Conservation (phyloP, 2,329 filamentous ascomycete genomes). For the Diaporthe capsici region DNA sequence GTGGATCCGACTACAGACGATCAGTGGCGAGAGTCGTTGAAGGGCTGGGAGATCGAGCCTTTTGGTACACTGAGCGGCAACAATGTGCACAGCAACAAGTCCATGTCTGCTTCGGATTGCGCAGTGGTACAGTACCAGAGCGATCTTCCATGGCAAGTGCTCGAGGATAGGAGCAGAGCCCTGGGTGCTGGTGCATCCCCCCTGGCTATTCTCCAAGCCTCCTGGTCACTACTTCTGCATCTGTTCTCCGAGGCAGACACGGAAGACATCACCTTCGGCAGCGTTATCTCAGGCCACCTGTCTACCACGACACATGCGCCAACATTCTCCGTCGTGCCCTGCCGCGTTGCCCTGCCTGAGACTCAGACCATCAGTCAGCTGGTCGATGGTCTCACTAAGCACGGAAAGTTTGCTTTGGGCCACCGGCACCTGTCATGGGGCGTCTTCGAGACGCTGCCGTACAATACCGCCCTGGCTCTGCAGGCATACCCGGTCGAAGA, state of each 20-base stretch:
- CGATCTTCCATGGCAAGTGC: slow-evolving; percentile 36
- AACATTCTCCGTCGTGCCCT: slow-evolving; percentile 52
- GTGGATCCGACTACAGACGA: slow-evolving; percentile 40
- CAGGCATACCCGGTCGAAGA: slow-evolving; percentile 48
- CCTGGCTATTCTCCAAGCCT: slow-evolving; percentile 52
- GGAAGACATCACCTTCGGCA: slow-evolving; percentile 53
- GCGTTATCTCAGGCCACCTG: slow-evolving; percentile 50
- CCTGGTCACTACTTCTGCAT: slow-evolving; percentile 52
- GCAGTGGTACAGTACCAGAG: slow-evolving; percentile 39
- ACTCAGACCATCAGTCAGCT: slow-evolving; percentile 40
- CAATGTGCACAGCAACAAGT: slow-evolving; percentile 39
- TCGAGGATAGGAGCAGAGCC: slow-evolving; percentile 43
- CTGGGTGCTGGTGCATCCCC: slow-evolving; percentile 49
- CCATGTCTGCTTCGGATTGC: slow-evolving; percentile 18
- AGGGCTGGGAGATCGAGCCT: slow-evolving; percentile 44
- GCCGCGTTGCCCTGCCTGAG: slow-evolving; percentile 47
- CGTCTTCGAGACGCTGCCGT: slow-evolving; percentile 49
- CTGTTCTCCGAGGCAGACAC: slow-evolving; percentile 51
- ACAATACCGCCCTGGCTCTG: slow-evolving; percentile 53
- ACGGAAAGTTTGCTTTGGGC: slow-evolving; percentile 39
- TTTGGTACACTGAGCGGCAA: slow-evolving; percentile 45
- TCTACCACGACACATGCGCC: slow-evolving; percentile 49
- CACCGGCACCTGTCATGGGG: slow-evolving; percentile 48
- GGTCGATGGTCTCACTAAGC: slow-evolving; percentile 42
- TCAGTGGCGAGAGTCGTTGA: slow-evolving; percentile 39